Base-by-base conservation (phyloP, 805 yeast species). In the Starmera pachycereana region DNA sequence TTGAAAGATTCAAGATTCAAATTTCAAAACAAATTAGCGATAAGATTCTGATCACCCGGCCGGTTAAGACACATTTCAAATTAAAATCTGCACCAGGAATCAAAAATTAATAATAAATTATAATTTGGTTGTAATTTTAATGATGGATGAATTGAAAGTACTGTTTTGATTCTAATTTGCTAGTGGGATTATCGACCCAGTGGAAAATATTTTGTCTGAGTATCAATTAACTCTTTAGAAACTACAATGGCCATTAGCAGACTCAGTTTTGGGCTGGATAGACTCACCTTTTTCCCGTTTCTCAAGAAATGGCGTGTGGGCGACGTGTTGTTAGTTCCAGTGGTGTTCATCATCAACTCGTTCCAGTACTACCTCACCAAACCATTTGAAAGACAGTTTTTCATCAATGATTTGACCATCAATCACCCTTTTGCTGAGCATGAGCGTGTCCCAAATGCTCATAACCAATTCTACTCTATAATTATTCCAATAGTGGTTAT, bases 311-410 rank as follows among this genome's bases (percentile, higher is more conserved):
- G 71, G 71, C 58, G 65, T 39, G 35, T 63, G 12, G 58, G 66
- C 6, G 71, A 66, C 44, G 51, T 58, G 9, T 28, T 63, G 4
- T 43, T 63, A 3, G 44, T 63, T 14, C 58, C 60, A 2, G 33
- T 58, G 2, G 49, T 62, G 5, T 54, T 58, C 39, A 19, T 61
- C 4, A 25, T 63, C 8, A 63, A 60, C 39, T 40, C 50, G n/a
- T 58, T 64, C 7, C 57, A 62, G 9, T 58, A 60, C 35, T 45
- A 52, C 27, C 53, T 54, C 32, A 55, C 57, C 11, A 53, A 64
- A 30, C 96, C 96, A 1, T 83, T 82, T 55, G 76, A 85, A 55
- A 70, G 96, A 51, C 86, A 81, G 51, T 90, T 90, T 56, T 71
- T 66, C 38, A 61, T 89, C 40, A 77, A 78, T 53, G 96, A 90